Conservation (phyloP, 2,329 filamentous ascomycete genomes). For the Venturia effusa region DNA sequence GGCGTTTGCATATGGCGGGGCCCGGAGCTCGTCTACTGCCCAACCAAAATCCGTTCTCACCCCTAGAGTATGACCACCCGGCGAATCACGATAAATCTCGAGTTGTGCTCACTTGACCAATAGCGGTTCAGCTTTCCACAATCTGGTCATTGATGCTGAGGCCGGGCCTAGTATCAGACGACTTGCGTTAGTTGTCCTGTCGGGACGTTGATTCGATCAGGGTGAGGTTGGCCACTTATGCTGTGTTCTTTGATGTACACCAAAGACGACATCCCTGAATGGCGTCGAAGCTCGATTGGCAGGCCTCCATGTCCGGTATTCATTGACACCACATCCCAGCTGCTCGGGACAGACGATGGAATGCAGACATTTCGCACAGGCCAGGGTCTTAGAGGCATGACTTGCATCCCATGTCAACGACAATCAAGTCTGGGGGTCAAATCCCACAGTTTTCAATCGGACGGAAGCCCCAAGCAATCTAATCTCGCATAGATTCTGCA, state of each 20-base stretch:
- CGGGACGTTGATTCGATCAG: background rate
- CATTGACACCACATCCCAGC: background rate
- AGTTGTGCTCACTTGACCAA: background rate
- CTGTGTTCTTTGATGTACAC: background rate
- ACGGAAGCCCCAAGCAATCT: background rate
- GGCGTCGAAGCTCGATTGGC: background rate
- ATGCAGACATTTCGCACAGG: background rate
- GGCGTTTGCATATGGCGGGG: background rate
- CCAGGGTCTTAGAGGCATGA: background rate
- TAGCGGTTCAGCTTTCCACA: conserved; percentile 3
- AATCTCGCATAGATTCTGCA: background rate
- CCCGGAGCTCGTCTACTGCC: background rate
- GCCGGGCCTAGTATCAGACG: background rate
- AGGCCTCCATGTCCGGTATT: background rate
- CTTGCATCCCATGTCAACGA: background rate
- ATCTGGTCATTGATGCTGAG: background rate
- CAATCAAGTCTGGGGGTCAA: too few relatives aligned
- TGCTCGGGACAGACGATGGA: background rate
- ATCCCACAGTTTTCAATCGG: background rate
- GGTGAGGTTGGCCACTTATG: background rate
- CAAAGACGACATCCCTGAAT: background rate
- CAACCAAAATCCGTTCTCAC: background rate
- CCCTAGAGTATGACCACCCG: background rate
- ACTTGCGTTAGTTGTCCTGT: background rate
- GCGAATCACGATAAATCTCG: background rate